Base-by-base conservation (phyloP, 305 asterid species). In the Ruellia speciosa region DNA sequence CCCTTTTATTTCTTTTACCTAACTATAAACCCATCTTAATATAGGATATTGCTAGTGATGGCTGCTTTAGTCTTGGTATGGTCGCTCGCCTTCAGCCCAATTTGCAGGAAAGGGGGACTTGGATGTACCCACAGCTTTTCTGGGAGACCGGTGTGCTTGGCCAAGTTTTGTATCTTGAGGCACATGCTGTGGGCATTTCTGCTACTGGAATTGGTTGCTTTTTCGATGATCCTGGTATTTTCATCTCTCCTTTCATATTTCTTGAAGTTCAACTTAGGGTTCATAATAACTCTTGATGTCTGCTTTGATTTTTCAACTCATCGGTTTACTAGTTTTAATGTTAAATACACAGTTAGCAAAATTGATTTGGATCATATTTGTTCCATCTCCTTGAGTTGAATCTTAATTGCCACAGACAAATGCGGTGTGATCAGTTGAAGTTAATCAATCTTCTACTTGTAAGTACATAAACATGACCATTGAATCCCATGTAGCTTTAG, bases 81-180 rank as follows among this genome's bases (percentile, higher is more conserved):
- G 93, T 88, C 71, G 94, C 93, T 52, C 96, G 63, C 58, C 67
- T 92, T 66, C 93, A 80, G 77, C 80, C 94, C 52, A 68, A 76
- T 40, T 69, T 88, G 77, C 74, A 52, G 62, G 80, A 69, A 20
- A 69, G 46, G 13, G 94, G 95, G 37, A 62, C 82, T 31, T 92
- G 96, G 96, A 85, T 92, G 98, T 92, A 92, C 75, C 96, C 96
- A 33, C 82, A 90, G 41, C 65, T 92, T 51, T 92, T 88, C 69
- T 92, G 98, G 95, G 98, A 92, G 72, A 88, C 93, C 24, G 98
- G 96, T 69, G 94, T 92, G 54, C 94, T 92, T 34, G 96, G 98
- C 45, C 98, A 92, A 77, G 86, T 92, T 66, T 72, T 88, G 43
- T 88, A 92, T 69, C 95, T 92, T 10, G 99, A 92, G 78, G 85